Percentiles rank a stretch among this genome's conserved stretches.
phyloP scores from a whole-genome alignment of 768 basidiomycete species.

The Trametes meyenii region DNA sequence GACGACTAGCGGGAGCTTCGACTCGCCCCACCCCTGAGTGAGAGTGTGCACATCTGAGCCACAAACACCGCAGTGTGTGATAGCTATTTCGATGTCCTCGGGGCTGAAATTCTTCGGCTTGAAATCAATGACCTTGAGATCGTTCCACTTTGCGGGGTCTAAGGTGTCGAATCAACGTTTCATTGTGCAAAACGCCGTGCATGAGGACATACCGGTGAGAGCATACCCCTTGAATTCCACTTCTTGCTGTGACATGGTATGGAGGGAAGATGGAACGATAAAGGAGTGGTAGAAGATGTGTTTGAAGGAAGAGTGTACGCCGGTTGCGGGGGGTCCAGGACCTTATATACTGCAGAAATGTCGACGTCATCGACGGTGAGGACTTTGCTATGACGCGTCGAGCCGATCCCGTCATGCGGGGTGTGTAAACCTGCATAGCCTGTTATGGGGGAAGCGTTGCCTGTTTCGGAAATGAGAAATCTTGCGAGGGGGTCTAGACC shows the following conservation, averaged over 20 bases:
- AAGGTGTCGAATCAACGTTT: not conserved
- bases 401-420: not conserved
- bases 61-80: conserved; percentile 53
- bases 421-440: too few species aligned
- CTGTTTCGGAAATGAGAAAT: not conserved
- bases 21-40: conserved; percentile 42
- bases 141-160: conserved; percentile 37
- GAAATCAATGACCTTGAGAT: conserved; percentile 49
- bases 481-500: not conserved
- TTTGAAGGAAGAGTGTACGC: too few species aligned
- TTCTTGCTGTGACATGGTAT: conserved; percentile 3
- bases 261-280: not conserved
- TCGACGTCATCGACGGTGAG: too few species aligned
- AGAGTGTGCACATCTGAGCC: conserved; percentile 55
- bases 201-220: conserved; percentile 20
- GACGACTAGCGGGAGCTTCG: conserved; percentile 33
- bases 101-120: conserved; percentile 55
- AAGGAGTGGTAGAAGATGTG: not conserved
- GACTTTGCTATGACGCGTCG: not conserved
- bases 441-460: not conserved
- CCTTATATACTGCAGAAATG: too few species aligned
- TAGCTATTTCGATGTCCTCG: conserved; percentile 58
- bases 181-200: not conserved
- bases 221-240: conserved; percentile 34
- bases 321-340: too few species aligned